Conservation (phyloP, 306 rosid genomes). For the Quercus alba region DNA sequence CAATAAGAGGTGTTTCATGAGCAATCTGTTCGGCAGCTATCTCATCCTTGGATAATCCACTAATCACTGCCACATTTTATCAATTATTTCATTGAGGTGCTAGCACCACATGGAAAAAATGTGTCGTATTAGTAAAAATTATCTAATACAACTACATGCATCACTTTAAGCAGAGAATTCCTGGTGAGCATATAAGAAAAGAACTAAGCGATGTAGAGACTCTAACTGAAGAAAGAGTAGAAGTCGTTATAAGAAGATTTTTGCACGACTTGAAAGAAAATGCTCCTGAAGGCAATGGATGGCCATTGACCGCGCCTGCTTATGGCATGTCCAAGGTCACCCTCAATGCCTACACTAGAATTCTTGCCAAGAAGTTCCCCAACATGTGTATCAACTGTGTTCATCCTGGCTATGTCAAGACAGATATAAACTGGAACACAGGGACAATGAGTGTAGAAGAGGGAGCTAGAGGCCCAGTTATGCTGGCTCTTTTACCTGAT, state of each 20-base stretch:
- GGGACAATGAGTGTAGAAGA: slow-evolving; percentile 40
- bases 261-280: slow-evolving; percentile 40
- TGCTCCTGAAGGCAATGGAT: slow-evolving; percentile 46
- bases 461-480: slow-evolving; percentile 51
- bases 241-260: slow-evolving; percentile 36
- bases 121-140: not conserved
- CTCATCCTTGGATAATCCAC: too few species aligned
- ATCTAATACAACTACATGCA: not conserved
- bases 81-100: not conserved
- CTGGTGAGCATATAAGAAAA: slow-evolving; percentile 34
- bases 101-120: too few species aligned
- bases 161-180: slow-evolving; percentile 41
- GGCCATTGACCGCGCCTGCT: slow-evolving; percentile 50
- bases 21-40: too few species aligned
- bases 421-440: slow-evolving; percentile 47
- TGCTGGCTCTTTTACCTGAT: slow-evolving; percentile 41
- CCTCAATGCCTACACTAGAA: slow-evolving; percentile 54
- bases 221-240: slow-evolving; percentile 49
- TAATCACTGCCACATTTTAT: not conserved
- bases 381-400: slow-evolving; percentile 49
- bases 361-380: slow-evolving; percentile 43
- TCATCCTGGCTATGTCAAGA: slow-evolving; percentile 54
- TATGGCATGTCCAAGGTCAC: slow-evolving; percentile 51
- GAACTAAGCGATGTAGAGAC: slow-evolving; percentile 38
- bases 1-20: too few species aligned